phyloP scores from a whole-genome alignment of 2,329 filamentous ascomycete species.

The Calonectria hawksworthii region DNA sequence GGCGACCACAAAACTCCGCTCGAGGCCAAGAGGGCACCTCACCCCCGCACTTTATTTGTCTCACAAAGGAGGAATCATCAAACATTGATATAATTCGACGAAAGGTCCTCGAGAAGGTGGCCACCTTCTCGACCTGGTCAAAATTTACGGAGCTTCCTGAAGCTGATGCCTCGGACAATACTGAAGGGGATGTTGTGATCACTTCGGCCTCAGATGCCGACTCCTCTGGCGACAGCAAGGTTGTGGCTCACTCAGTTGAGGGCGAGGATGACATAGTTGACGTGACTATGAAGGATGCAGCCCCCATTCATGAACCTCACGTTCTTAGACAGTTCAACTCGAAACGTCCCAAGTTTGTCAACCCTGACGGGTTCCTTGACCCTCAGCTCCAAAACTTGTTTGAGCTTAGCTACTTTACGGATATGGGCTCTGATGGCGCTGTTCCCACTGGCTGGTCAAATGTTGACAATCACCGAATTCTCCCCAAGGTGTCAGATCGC shows the following conservation, averaged over 20 bases:
- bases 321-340: slow-evolving; percentile 63
- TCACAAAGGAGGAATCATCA: slow-evolving; percentile 79
- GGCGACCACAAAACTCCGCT: slow-evolving; percentile 55
- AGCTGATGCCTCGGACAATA: slow-evolving; percentile 62
- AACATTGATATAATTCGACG: slow-evolving; percentile 80
- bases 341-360: slow-evolving; percentile 66
- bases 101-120: slow-evolving; percentile 83
- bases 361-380: slow-evolving; percentile 70
- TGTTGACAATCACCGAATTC: slow-evolving; percentile 70
- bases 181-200: slow-evolving; percentile 78
- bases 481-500: slow-evolving; percentile 66
- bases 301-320: slow-evolving; percentile 39
- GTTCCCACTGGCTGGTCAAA: slow-evolving; percentile 80
- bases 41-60: slow-evolving; percentile 78
- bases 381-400: slow-evolving; percentile 80
- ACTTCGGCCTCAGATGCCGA: slow-evolving; percentile 75
- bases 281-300: slow-evolving; percentile 82
- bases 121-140: slow-evolving; percentile 80
- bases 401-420: slow-evolving; percentile 77
- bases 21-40: slow-evolving; percentile 50
- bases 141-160: slow-evolving; percentile 69
- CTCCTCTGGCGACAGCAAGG: slow-evolving; percentile 76
- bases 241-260: slow-evolving; percentile 84
- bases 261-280: slow-evolving; percentile 94
- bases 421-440: slow-evolving; percentile 61